Evolutionary conservation across 805 yeast genomes (phyloP).

Genomic region (Lachancea cidri): DNA sequence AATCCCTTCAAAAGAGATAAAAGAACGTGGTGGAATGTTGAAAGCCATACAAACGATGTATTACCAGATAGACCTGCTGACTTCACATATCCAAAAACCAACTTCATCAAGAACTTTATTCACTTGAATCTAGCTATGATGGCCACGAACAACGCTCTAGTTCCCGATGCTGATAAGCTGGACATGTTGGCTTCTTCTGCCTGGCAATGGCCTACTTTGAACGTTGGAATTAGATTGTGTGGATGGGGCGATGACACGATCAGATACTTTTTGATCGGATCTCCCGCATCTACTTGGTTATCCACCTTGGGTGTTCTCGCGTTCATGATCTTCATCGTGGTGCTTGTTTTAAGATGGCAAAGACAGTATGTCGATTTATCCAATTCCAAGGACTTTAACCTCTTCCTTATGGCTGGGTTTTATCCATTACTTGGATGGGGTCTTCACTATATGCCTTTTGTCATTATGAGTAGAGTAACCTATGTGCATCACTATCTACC

Average conservation of each 20-base stretch:
- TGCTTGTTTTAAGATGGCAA: constrained; percentile 53
- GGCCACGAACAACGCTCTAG: constrained; percentile 77
- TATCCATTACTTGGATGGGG: constrained; percentile 90
- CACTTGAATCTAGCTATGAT: constrained; percentile 80
- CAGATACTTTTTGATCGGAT: constrained; percentile 66
- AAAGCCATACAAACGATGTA: constrained; percentile 55
- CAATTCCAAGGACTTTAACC: constrained; percentile 36
- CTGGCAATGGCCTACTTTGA: constrained; percentile 88
- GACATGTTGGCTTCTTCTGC: constrained; percentile 68
- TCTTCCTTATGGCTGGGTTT: constrained; percentile 57
- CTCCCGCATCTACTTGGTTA: constrained; percentile 76
- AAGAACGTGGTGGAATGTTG: constrained; percentile 87
- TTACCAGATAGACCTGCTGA: constrained; percentile 52
- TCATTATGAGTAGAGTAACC: constrained; percentile 92
- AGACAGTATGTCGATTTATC: constrained; percentile 55
- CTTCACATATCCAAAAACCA: constrained; percentile 57
- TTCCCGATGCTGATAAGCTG: constrained; percentile 71
- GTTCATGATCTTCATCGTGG: constrained; percentile 40
- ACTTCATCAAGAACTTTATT: constrained; percentile 70
- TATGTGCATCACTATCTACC: constrained; percentile 97
- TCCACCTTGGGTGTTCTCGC: constrained; percentile 55
- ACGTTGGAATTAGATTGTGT: constrained; percentile 71
- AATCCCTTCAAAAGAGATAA: constrained; percentile 68
- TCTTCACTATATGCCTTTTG: constrained; percentile 82
- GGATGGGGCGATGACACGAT: constrained; percentile 57